Evolutionary conservation across 2,329 filamentous ascomycete genomes (phyloP), one percentile per base, ranked within the genome.

Genomic region (Epichloe amarillans): DNA sequence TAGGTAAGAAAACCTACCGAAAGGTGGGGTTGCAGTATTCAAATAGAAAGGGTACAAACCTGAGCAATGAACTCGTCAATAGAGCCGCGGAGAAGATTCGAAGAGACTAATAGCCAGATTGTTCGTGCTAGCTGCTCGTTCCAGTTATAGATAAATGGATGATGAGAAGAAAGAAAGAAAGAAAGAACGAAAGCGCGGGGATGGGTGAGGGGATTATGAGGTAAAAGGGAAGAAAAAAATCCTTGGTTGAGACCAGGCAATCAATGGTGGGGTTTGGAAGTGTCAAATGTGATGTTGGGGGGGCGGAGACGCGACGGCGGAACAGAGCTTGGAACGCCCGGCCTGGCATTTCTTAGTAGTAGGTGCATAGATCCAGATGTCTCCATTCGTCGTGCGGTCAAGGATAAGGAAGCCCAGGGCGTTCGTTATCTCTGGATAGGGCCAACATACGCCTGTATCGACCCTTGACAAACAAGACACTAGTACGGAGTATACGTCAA

Each of bases 391-490:
- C 10, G n/a, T 37, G 30, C 39, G 30, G 40, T 49, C 38, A 49
- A 26, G 46, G 37, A 48, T 21, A 48, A 43, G 47, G 26, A 10
- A 33, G 12, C 47, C 33, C 39, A 41, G 6, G 30, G 26, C 41
- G 47, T 49, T 49, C 41, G 47, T 49, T 49, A 44, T 49, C 40
- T 44, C 17, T 42, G 11, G 30, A 21, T 30, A 30, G 39, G 47
- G 39, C 47, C 19, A 30, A 38, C 14, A 37, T 41, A 3, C 23
- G 23, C 23, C 23, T 26, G 23, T 8, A 26, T 26, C 7, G 23
- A 26, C 23, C 23, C 26, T 30, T 10, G 26, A 30, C 26, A 30
- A 30, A 30, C 8, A 10, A 30, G 26, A 30, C 26, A 30, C 26
- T 30, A 30, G 8, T 30, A 4, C 23, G 23, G 23, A 26, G 8